Conservation (phyloP, 2,329 filamentous ascomycete species). For the Tolypocladium pustulatum region DNA sequence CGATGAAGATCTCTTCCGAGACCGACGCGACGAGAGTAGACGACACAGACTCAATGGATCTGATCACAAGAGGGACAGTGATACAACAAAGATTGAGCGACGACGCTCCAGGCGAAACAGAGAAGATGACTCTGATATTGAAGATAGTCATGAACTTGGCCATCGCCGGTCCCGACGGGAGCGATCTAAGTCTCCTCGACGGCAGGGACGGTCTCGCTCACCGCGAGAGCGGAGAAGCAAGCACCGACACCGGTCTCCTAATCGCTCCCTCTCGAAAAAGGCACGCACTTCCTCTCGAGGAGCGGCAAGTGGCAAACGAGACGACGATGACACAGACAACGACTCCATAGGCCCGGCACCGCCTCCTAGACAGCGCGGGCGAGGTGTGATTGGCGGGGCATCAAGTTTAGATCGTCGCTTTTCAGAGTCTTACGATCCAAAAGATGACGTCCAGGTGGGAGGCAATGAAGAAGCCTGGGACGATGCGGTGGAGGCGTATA, state of each 20-base stretch:
- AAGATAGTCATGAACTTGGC: neutral
- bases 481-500: slow-evolving; percentile 63
- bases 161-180: neutral
- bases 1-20: slow-evolving; percentile 8
- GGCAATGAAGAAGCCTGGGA: slow-evolving; percentile 58
- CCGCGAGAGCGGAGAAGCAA: slow-evolving; percentile 17
- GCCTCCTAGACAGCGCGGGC: slow-evolving; percentile 46
- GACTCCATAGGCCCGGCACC: slow-evolving; percentile 68
- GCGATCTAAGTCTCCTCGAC: slow-evolving; percentile 12
- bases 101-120: slow-evolving; percentile 4
- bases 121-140: neutral
- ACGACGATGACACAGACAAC: slow-evolving; percentile 50
- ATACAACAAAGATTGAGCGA: slow-evolving; percentile 4
- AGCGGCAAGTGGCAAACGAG: neutral
- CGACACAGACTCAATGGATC: slow-evolving; percentile 1
- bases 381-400: slow-evolving; percentile 50
- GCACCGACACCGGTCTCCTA: slow-evolving; percentile 21
- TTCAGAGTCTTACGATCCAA: slow-evolving; percentile 51
- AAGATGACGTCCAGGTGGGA: slow-evolving; percentile 42
- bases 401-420: slow-evolving; percentile 76
- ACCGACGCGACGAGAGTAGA: neutral
- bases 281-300: neutral
- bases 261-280: neutral
- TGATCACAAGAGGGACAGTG: neutral
- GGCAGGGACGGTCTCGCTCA: slow-evolving; percentile 19